Conservation (phyloP, 139 green algal species). For the Desmodesmus armatus region DNA sequence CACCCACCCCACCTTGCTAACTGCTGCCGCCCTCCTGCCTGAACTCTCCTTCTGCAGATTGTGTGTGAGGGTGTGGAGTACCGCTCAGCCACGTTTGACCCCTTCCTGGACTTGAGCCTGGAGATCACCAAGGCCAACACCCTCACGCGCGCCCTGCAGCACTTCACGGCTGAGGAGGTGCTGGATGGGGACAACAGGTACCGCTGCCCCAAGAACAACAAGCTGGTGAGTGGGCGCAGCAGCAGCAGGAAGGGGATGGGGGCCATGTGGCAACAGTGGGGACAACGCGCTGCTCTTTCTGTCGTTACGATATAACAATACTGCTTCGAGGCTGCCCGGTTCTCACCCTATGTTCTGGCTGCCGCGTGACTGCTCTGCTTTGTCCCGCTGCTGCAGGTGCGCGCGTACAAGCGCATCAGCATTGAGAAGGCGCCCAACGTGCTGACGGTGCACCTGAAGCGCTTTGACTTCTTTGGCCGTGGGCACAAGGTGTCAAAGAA, state of each 20-base stretch:
- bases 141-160: slow-evolving; percentile 75
- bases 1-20: not conserved
- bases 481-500: slow-evolving; percentile 65
- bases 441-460: slow-evolving; percentile 90
- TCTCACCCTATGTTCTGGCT: not conserved
- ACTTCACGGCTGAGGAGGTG: slow-evolving; percentile 82
- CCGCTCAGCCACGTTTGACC: slow-evolving; percentile 87
- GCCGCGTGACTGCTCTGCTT: not conserved
- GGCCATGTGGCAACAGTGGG: too few relatives aligned
- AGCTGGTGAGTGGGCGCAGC: slow-evolving; percentile 68
- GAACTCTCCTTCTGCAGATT: slow-evolving; percentile 66
- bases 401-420: slow-evolving; percentile 84
- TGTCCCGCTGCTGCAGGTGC: slow-evolving; percentile 55
- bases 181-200: slow-evolving; percentile 86
- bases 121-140: slow-evolving; percentile 83
- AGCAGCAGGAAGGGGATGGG: too few relatives aligned
- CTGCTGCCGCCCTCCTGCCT: not conserved
- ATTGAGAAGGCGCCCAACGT: slow-evolving; percentile 87
- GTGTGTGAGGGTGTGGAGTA: slow-evolving; percentile 88
- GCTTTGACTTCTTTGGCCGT: slow-evolving; percentile 85
- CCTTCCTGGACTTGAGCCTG: slow-evolving; percentile 93
- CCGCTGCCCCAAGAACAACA: slow-evolving; percentile 84
- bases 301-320: not conserved
- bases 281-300: too few relatives aligned
- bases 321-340: too few relatives aligned